Conservation (phyloP, 805 yeast genomes). For the Kuraishia floccosa region DNA sequence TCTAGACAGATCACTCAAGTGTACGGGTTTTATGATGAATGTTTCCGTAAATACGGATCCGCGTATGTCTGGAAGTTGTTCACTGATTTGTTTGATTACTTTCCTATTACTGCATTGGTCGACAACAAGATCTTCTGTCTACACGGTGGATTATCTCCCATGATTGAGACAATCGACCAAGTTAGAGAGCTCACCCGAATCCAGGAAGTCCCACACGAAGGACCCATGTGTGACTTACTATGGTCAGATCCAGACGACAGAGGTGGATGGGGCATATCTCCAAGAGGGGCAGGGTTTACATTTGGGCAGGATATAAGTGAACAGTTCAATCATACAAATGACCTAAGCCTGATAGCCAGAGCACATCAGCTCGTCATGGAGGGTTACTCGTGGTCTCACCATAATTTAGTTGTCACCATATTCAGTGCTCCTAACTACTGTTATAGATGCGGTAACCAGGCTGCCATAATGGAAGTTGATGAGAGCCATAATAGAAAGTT, state of each 20-base stretch:
- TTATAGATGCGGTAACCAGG: constrained; percentile 96
- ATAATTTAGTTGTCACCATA: constrained; percentile 87
- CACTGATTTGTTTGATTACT: constrained; percentile 84
- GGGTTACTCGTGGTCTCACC: constrained; percentile 92
- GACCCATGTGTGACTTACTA: constrained; percentile 92
- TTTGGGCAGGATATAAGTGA: constrained; percentile 94
- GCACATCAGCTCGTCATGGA: constrained; percentile 98
- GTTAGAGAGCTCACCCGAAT: constrained; percentile 83
- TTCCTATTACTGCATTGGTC: constrained; percentile 88
- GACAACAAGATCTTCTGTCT: constrained; percentile 85
- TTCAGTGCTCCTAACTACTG: constrained; percentile 95
- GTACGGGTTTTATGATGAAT: constrained; percentile 92
- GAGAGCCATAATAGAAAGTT: constrained; percentile 87
- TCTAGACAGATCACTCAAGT: constrained; percentile 94
- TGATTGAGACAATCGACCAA: constrained; percentile 89
- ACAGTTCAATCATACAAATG: constrained; percentile 88
- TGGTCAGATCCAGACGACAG: constrained; percentile 98
- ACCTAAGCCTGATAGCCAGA: constrained; percentile 75
- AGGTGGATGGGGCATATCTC: constrained; percentile 97
- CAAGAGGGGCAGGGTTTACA: constrained; percentile 98
- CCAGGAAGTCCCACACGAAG: constrained; percentile 96
- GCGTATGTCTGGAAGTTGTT: constrained; percentile 91
- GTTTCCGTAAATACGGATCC: constrained; percentile 84
- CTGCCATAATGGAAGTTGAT: constrained; percentile 97
- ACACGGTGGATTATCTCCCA: constrained; percentile 92